phyloP scores from a whole-genome alignment of 225 moss, liverwort and hornwort species.

The Lunularia cruciata region DNA sequence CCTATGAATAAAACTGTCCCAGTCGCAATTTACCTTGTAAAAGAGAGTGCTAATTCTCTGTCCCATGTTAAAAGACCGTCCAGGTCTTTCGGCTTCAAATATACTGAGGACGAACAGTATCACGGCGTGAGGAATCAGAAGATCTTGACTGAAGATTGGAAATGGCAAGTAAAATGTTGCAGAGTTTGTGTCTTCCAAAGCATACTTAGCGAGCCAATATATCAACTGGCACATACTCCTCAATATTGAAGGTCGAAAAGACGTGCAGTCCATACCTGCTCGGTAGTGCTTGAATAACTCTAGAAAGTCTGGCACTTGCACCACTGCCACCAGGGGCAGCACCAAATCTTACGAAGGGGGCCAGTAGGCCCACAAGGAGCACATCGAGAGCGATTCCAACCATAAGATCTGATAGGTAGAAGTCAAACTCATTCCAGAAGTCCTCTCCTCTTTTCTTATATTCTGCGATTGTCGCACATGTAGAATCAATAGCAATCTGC shows the following conservation, averaged over 20 bases:
- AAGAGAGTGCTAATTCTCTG: slow-evolving; percentile 69
- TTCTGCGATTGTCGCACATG: slow-evolving; percentile 92
- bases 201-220: too few species aligned
- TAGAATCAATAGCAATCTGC: slow-evolving; percentile 87
- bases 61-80: slow-evolving; percentile 59
- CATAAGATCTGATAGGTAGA: slow-evolving; percentile 85
- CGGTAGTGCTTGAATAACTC: slow-evolving; percentile 85
- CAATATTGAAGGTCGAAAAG: neutral
- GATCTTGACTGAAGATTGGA: too few species aligned
- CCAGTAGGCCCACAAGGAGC: slow-evolving; percentile 86
- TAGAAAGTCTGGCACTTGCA: slow-evolving; percentile 58
- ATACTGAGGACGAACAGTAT: slow-evolving; percentile 66
- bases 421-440: slow-evolving; percentile 97
- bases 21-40: slow-evolving; percentile 79
- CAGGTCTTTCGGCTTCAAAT: slow-evolving; percentile 90
- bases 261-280: slow-evolving; percentile 46
- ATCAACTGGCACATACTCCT: too few species aligned
- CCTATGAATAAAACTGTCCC: too few species aligned
- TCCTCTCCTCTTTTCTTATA: slow-evolving; percentile 92
- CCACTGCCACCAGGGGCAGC: slow-evolving; percentile 39
- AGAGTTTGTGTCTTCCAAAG: too few species aligned
- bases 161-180: too few species aligned
- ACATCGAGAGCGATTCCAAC: slow-evolving; percentile 88
- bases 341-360: slow-evolving; percentile 73
- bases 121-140: neutral